These are phyloP conservation scores for Trichophyton simii DNA, from an alignment of 2,329 filamentous ascomycete genomes.

Conservation along the genomic window DNA sequence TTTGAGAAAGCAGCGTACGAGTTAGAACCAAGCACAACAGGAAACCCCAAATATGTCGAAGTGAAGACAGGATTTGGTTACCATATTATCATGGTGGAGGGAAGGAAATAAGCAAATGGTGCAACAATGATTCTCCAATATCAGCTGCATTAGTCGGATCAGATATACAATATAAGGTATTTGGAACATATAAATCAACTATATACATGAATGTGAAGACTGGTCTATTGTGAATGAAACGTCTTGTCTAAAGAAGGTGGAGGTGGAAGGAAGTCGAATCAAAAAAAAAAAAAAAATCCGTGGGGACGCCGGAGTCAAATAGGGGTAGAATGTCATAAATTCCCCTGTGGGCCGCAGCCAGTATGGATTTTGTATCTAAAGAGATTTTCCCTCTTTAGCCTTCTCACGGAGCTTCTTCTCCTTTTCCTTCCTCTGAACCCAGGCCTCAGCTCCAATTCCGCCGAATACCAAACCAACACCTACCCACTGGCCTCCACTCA, in stretches of 20 bases:
- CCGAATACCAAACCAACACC: slow-evolving; percentile 90
- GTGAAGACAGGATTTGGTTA: slow-evolving; percentile 54
- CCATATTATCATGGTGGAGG: slow-evolving; percentile 57
- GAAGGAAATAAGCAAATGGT: slow-evolving; percentile 37
- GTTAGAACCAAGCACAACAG: slow-evolving; percentile 48
- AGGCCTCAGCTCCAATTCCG: slow-evolving; percentile 81
- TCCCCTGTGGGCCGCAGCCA: neutral
- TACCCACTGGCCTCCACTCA: slow-evolving; percentile 83
- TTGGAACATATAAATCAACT: neutral
- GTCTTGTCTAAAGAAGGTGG: neutral
- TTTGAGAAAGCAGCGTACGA: slow-evolving; percentile 54
- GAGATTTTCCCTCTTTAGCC: slow-evolving; percentile 19
- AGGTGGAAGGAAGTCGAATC: neutral
- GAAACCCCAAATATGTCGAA: slow-evolving; percentile 49
- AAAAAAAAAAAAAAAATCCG: neutral
- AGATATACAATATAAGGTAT: neutral
- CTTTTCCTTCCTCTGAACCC: slow-evolving; percentile 73
- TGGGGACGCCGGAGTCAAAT: neutral
- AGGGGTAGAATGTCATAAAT: neutral
- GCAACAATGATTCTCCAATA: neutral
- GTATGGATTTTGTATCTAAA: neutral
- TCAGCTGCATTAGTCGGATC: neutral
- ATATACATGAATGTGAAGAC: slow-evolving; percentile 2
- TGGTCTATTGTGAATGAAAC: neutral
- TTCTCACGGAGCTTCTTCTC: slow-evolving; percentile 60